Conservation (phyloP, 805 yeast genomes). For the Saturnispora hagleri region DNA sequence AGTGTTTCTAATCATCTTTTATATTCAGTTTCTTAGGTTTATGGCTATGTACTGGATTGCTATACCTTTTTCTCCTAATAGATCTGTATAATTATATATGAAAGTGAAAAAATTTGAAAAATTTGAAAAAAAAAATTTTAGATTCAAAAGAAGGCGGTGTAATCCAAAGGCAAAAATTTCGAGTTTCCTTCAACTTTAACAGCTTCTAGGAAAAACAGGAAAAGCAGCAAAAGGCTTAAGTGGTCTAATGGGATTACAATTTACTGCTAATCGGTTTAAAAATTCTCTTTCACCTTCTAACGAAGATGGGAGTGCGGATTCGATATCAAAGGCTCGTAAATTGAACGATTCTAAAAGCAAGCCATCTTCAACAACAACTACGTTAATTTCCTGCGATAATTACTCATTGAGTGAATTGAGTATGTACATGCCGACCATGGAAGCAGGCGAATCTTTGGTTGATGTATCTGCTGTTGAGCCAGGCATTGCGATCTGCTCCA, state of each 20-base stretch:
- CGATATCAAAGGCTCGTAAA: neutral
- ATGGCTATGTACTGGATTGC: neutral
- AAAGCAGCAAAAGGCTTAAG: neutral
- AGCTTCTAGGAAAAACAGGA: neutral
- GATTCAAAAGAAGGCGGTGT: neutral
- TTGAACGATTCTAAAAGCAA: neutral
- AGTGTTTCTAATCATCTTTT: conserved; percentile 36
- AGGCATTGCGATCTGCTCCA: conserved; percentile 27
- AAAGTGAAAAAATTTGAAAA: neutral
- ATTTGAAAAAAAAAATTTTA: neutral
- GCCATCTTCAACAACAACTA: neutral
- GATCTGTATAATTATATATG: no score
- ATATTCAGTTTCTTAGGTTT: neutral
- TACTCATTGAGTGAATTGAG: neutral
- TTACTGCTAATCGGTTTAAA: conserved; percentile 7
- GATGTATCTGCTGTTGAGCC: conserved; percentile 20
- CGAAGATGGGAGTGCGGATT: neutral
- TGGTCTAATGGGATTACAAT: neutral
- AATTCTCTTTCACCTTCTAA: neutral
- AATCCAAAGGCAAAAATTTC: neutral
- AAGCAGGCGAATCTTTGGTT: conserved; percentile 19
- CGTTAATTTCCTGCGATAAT: neutral
- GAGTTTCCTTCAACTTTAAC: neutral
- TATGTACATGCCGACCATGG: conserved; percentile 39
- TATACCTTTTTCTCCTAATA: neutral